Conservation (phyloP, 2,329 filamentous ascomycete species). For the Curvularia eragrostidis region DNA sequence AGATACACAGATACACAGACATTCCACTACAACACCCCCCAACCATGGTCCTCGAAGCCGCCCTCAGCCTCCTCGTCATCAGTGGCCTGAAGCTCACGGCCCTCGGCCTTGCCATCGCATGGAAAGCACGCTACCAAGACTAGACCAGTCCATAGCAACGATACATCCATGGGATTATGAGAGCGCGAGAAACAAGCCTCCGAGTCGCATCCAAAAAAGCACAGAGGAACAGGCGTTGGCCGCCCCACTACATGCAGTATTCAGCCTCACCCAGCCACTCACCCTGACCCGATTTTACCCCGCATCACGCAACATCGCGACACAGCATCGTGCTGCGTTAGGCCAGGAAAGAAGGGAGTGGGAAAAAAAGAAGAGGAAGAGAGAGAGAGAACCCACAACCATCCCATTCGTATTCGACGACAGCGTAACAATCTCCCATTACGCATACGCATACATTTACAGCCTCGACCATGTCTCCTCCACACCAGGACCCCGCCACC, state of each 20-base stretch:
- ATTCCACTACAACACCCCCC: background rate
- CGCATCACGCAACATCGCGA: slow-evolving; percentile 4
- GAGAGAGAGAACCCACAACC: background rate
- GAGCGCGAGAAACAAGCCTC: background rate
- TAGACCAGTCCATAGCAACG: background rate
- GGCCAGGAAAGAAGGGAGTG: background rate
- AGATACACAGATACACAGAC: background rate
- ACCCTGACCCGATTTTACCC: background rate
- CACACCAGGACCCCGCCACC: slow-evolving; percentile 33
- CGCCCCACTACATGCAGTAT: background rate
- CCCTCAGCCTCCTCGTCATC: slow-evolving; percentile 34
- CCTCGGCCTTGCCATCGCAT: slow-evolving; percentile 36
- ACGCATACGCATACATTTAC: no score
- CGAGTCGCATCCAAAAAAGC: no score
- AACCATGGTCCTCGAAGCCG: slow-evolving; percentile 30
- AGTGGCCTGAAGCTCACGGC: slow-evolving; percentile 42
- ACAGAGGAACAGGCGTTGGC: background rate
- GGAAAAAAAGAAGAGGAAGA: background rate
- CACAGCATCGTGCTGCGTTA: background rate
- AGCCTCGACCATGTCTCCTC: background rate
- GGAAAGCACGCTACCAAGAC: slow-evolving; percentile 33
- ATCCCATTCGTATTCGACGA: background rate
- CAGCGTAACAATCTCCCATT: no score
- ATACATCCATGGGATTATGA: no score
- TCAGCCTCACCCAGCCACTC: background rate